Conservation (phyloP, 2,329 filamentous ascomycete genomes). For the Lecanosticta acicola region DNA sequence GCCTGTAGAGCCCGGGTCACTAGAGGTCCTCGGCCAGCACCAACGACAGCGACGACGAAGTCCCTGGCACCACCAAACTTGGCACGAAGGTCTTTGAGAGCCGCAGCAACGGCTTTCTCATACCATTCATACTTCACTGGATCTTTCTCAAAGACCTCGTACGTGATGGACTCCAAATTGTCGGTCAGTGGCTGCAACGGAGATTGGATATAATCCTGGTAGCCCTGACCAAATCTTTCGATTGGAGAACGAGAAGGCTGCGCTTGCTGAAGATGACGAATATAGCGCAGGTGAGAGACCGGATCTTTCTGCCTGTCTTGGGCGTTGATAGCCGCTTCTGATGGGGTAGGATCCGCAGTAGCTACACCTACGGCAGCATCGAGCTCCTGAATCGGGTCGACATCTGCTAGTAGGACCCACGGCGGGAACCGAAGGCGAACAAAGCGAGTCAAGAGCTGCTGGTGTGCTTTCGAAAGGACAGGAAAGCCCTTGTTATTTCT, state of each 20-base stretch:
- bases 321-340: conserved; percentile 51
- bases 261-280: conserved; percentile 75
- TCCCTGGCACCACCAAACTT: conserved; percentile 68
- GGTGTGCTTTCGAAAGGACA: conserved; percentile 54
- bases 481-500: conserved; percentile 55
- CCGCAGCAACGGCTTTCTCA: conserved; percentile 74
- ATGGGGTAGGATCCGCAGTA: conserved; percentile 54
- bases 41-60: conserved; percentile 85
- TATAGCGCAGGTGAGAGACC: conserved; percentile 68
- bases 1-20: conserved; percentile 82
- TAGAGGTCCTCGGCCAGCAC: conserved; percentile 85
- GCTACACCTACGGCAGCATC: not conserved
- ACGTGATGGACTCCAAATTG: conserved; percentile 93
- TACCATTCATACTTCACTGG: conserved; percentile 98
- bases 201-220: conserved; percentile 93
- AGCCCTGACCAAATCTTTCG: conserved; percentile 63
- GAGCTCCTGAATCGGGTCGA: conserved; percentile 43
- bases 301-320: conserved; percentile 46
- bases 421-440: conserved; percentile 54
- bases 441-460: conserved; percentile 52
- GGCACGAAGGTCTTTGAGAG: conserved; percentile 73
- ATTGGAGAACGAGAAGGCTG: conserved; percentile 62
- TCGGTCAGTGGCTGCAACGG: conserved; percentile 91
- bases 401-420: conserved; percentile 56
- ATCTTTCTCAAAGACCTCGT: conserved; percentile 97